Evolutionary conservation across 148 eudicot species (phyloP).

Genomic region (Nyssa sinensis): DNA sequence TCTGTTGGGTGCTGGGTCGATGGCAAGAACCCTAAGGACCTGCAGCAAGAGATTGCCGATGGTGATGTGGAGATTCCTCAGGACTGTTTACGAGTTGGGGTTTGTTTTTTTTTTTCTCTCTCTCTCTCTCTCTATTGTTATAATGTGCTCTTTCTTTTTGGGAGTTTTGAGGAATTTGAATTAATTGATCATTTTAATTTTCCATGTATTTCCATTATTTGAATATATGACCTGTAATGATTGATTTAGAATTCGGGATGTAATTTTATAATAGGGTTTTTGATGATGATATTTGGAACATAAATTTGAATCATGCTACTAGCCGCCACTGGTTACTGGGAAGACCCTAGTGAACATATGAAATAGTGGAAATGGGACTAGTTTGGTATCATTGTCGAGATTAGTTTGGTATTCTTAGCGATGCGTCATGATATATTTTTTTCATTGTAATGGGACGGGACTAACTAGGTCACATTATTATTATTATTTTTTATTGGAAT

Average conservation of each 20-base stretch:
- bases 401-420: no score
- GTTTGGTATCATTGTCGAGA: no score
- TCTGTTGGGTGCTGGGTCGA: slow-evolving; percentile 78
- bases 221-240: slow-evolving; percentile 10
- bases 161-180: not conserved
- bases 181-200: no score
- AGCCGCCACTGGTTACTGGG: no score
- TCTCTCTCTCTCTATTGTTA: not conserved
- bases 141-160: slow-evolving; percentile 8
- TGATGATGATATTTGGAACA: not conserved
- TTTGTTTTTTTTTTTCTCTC: not conserved
- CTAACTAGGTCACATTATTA: no score
- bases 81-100: slow-evolving; percentile 23
- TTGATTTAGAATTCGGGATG: not conserved
- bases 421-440: no score
- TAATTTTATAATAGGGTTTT: not conserved
- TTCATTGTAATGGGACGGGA: no score
- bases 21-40: slow-evolving; percentile 70
- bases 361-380: no score
- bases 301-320: no score
- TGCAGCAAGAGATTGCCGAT: slow-evolving; percentile 63
- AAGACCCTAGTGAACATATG: no score
- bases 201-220: slow-evolving; percentile 1
- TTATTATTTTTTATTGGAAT: no score
- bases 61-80: slow-evolving; percentile 70